Conservation (phyloP, 2,329 filamentous ascomycete genomes). For the Tolypocladium guangdongense region DNA sequence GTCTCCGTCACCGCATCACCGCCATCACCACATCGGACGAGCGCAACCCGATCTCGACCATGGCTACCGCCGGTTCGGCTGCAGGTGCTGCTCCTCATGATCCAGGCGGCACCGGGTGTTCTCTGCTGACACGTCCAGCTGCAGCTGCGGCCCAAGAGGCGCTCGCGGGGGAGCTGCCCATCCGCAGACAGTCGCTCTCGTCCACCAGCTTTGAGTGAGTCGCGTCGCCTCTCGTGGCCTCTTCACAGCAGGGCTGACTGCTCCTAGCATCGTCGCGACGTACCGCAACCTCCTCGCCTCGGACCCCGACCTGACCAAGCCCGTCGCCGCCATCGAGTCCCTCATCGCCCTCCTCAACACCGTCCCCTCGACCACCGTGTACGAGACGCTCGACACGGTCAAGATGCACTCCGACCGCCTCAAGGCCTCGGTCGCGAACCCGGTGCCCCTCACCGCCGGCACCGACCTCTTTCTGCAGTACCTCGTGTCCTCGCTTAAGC, state of each 20-base stretch:
- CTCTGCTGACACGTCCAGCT: background rate
- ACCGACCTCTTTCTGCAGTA: constrained; percentile 95
- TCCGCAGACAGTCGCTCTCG: constrained; percentile 5
- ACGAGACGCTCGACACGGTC: constrained; percentile 83
- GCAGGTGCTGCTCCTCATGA: background rate
- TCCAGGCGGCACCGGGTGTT: background rate
- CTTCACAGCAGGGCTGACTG: background rate
- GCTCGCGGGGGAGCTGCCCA: background rate
- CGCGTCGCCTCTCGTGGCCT: background rate
- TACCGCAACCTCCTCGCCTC: constrained; percentile 44
- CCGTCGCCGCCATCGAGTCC: constrained; percentile 86
- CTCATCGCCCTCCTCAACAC: constrained; percentile 77
- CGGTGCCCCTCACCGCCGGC: constrained; percentile 83
- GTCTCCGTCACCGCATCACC: background rate
- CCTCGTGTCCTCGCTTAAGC: constrained; percentile 63
- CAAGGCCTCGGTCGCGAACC: constrained; percentile 71
- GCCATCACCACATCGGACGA: background rate
- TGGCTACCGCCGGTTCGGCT: background rate
- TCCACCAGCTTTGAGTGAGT: constrained; percentile 16
- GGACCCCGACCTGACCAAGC: constrained; percentile 85
- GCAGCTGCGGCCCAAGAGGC: background rate
- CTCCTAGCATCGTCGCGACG: constrained; percentile 40
- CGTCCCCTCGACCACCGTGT: constrained; percentile 74
- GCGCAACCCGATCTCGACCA: background rate
- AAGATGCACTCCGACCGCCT: constrained; percentile 66